Evolutionary conservation across 2,329 filamentous ascomycete species (phyloP), one percentile per base, ranked within the genome.

Genomic region (Talaromyces pinophilus): DNA sequence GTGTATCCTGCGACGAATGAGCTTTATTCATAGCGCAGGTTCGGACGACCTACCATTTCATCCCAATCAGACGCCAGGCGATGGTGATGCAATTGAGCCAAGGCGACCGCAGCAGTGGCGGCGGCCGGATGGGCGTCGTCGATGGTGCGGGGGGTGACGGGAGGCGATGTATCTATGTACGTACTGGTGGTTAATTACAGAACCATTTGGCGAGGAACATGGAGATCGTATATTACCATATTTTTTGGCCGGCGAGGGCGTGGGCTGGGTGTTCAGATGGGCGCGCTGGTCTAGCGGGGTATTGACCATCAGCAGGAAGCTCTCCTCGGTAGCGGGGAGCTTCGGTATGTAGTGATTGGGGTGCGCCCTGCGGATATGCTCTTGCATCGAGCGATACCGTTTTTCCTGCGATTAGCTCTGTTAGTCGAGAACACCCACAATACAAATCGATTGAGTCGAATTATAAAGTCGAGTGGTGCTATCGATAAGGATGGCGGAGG

Each of bases 261-360:
- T 60, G 17, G 63, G 59, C 67, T 66, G 74, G 35, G 79, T 78
- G 46, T 81, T 82, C 66, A 82, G 80, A 69, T 86, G 86, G 54
- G 85, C 86, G 74, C 86, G 87, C 77, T 92, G 89, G 69, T 90
- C 89, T 11, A 92, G 93, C 69, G 92, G 90, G 71, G 92, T 93
- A 79, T 89, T 96, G 79, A 98, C 92, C 95, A 98, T 98, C 78
- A 97, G 85, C 75, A 91, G 84, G 81, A 99, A 97, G 88, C 93
- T 97, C 82, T 98, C 94, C 80, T 97, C 94, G 72, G 94, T 99
- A 59, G 95, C 95, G 71, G 95, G 94, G 73, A 98, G 90, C 86
- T 98, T 97, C 60, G 95, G 90, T 73, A 99, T 96, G 82, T 98
- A 98, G 79, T 97, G 91, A 79, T 96, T 93, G 68, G 94, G 94